Base-by-base conservation (phyloP, 768 basidiomycete species). In the Mycena crocata region DNA sequence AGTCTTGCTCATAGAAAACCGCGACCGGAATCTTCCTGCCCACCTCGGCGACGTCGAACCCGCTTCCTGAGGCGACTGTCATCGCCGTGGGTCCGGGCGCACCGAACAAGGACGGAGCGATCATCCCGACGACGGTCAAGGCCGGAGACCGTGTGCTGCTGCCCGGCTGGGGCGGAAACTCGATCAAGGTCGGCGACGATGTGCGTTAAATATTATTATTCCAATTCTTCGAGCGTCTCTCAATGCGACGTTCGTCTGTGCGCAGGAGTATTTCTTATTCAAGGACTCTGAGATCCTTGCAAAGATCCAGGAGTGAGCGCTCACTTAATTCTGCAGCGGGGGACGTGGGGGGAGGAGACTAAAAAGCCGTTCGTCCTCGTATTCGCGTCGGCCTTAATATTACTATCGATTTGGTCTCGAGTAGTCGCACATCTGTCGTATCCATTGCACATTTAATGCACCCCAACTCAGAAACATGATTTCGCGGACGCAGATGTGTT, bases 101-200 rank as follows among this genome's bases (percentile, higher is more conserved):
- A n/a, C 92, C 90, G 24, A 88, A 93, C 84, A 95, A 94, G 83
- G 88, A 94, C 2, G 97, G 97, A 35, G 77, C 84, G 14, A 57
- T 97, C 12, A 80, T 91, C 21, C 93, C 95, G 3, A 88, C 91
- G 8, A 77, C 82, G 21, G 96, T 99, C 50, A 89, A 92, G 81
- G 86, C 92, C 21, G 97, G 97, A 40, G 98, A 99, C 83, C 86
- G 93, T 13, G 96, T 99, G 19, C 84, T 99, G 56, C 83, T 99
- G 5, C 97, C 98, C 15, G 94, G 94, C 7, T 99, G 97, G 94
- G 98, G 98, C 57, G 98, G 98, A 14, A 96, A 90, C 75, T 78
- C 93, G 19, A 95, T 99, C 80, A 99, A 99, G 82, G 89, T 99
- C 51, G 96, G 96, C 42, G 98, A 99, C 28, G 96, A 98, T 78